Conservation (phyloP, 805 yeast genomes). For the Metschnikowia gelsemii region DNA sequence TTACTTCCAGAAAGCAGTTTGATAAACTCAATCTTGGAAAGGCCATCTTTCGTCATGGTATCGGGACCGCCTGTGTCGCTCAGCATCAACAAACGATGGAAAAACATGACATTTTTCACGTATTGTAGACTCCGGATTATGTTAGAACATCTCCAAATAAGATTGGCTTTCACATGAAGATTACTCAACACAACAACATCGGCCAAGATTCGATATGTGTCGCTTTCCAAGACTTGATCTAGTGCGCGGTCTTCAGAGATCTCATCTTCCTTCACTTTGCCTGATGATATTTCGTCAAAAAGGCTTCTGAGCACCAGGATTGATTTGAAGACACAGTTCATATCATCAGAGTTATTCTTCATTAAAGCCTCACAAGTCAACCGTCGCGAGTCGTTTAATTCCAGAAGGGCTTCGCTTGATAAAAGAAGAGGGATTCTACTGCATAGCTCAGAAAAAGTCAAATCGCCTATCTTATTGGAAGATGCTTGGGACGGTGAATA, state of each 20-base stretch:
- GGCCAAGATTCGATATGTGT: constrained; percentile 12
- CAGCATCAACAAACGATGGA: constrained; percentile 32
- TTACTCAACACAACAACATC: constrained; percentile 35
- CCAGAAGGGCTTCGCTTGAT: constrained; percentile 12
- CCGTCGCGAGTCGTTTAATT: constrained; percentile 3
- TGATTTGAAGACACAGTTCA: constrained; percentile 16
- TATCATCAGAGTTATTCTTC: constrained; percentile 11
- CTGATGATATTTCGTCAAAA: constrained; percentile 15
- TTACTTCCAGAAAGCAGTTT: constrained; percentile 25
- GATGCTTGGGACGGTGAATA: constrained; percentile 15
- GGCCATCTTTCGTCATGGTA: constrained; percentile 4
- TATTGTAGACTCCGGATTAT: constrained; percentile 20
- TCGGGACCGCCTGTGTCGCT: constrained; percentile 3
- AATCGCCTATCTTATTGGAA: constrained; percentile 10
- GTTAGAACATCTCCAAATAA: constrained; percentile 29
- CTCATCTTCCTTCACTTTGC: constrained; percentile 7
- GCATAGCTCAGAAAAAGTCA: constrained; percentile 13
- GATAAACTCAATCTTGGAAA: constrained; percentile 10
- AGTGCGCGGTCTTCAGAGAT: constrained; percentile 9
- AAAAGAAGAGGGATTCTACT: constrained; percentile 23
- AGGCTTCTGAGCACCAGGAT: constrained; percentile 13
- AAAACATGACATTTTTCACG: constrained; percentile 35
- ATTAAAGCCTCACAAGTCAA: constrained; percentile 2
- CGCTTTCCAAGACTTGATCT: constrained; percentile 5
- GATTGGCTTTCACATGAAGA: constrained; percentile 31